Base-by-base conservation (phyloP, 495 filamentous ascomycete species). In the Chaetomium cochliodes region DNA sequence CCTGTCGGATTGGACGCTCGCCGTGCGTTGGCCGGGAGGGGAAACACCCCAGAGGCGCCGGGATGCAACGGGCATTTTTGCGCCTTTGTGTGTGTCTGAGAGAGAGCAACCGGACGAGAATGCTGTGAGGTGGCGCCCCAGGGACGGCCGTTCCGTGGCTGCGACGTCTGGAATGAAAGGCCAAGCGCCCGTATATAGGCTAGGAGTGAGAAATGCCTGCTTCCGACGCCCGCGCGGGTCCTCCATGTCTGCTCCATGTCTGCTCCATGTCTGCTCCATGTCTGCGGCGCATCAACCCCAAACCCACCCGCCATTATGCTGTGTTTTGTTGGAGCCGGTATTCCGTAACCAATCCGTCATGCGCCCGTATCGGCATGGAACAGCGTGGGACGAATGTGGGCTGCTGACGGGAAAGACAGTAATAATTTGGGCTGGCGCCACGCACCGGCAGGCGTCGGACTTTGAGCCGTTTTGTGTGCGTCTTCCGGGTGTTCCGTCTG, bases 171-270 rank as follows among this genome's bases (percentile, higher is more conserved):
- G 65, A 67, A 70, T 67, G 57, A 53, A 37, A 62, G n/a, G 56
- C 57, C 62, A 65, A 39, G 47, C 58, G 58, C 47, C 47, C 46
- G 60, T 64, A 67, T 67, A 68, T 68, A 68, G 66, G 56, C 69
- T 69, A 66, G 69, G 69, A 66, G 65, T 64, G 30, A 65, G 65
- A 60, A 68, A 68, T 67, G 8, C 58, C 62, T 60, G 65, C 68
- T 65, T 67, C 68, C 68, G 68, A 65, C 33, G 33, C 33, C 33
- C 33, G 9, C 33, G 33, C n/a, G 61, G 49, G 57, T 64, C 61
- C 58, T 42, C 49, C 42, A 2, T 44, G 41, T 44, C 41, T 44
- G 41, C 33, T n/a, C n/a, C n/a, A n/a, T n/a, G n/a, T n/a, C n/a
- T n/a, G n/a, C n/a, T n/a, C n/a, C n/a, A n/a, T n/a, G n/a, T n/a